Evolutionary conservation across 371 early-diverging fungal genomes (phyloP).

Genomic region (Entomophthora muscae): DNA sequence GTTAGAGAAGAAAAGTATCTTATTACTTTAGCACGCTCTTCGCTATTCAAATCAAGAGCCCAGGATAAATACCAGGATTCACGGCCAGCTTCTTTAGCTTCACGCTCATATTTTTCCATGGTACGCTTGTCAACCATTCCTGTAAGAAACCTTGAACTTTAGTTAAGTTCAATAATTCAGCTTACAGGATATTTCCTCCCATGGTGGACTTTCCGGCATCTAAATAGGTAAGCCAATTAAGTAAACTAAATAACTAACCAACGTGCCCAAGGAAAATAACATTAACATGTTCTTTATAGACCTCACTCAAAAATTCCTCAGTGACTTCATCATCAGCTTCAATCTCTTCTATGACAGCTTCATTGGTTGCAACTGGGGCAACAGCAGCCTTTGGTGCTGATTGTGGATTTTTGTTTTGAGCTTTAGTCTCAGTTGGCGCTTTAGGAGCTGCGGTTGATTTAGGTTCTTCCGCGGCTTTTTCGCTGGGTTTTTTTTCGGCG

Average conservation of each 20-base stretch:
- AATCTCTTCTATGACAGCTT: conserved; percentile 14
- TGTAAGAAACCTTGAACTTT: conserved; percentile 34
- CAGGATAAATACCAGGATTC: conserved; percentile 97
- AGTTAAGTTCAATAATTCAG: background rate
- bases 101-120: conserved; percentile 96
- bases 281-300: conserved; percentile 82
- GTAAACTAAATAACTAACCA: conserved; percentile 17
- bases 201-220: conserved; percentile 99
- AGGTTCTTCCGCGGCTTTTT: conserved; percentile 5
- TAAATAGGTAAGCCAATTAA: conserved; percentile 11
- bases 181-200: conserved; percentile 93
- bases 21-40: conserved; percentile 83
- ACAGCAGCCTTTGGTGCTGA: conserved; percentile 11
- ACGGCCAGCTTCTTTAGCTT: conserved; percentile 87
- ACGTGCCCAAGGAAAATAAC: conserved; percentile 99
- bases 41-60: conserved; percentile 89
- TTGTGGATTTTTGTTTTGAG: background rate
- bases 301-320: conserved; percentile 40
- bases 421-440: conserved; percentile 7
- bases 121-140: conserved; percentile 98
- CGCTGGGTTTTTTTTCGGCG: conserved; percentile 6
- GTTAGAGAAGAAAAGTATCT: background rate
- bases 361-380: conserved; percentile 12
- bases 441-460: conserved; percentile 11
- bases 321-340: conserved; percentile 27